phyloP scores from a whole-genome alignment of 169 alveolate genomes.

The Cryptosporidium ubiquitum region DNA sequence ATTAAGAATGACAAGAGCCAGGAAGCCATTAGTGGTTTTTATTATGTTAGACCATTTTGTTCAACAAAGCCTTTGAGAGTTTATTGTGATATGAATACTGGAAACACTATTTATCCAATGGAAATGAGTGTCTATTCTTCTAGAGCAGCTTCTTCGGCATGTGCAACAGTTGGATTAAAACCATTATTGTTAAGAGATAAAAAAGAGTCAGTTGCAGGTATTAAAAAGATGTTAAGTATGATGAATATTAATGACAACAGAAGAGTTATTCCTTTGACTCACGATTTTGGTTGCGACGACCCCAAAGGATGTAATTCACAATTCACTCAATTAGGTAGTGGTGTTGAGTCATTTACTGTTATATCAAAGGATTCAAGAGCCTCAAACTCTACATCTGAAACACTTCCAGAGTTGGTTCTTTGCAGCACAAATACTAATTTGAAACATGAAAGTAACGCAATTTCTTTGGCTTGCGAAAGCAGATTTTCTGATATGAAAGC shows the following conservation, averaged over 20 bases:
- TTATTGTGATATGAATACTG: slow-evolving; percentile 68
- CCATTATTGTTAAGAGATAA: slow-evolving; percentile 62
- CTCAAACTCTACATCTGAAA: slow-evolving; percentile 5
- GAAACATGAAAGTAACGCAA: slow-evolving; percentile 49
- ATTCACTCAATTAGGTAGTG: slow-evolving; percentile 44
- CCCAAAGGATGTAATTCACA: slow-evolving; percentile 27
- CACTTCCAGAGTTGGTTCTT: slow-evolving; percentile 33
- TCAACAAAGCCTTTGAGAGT: slow-evolving; percentile 72
- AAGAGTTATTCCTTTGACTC: slow-evolving; percentile 69
- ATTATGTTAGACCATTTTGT: slow-evolving; percentile 60
- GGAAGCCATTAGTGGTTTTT: slow-evolving; percentile 54
- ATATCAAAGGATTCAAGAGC: neutral
- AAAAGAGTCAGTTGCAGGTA: slow-evolving; percentile 51
- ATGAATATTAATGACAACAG: slow-evolving; percentile 40
- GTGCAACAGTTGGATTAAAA: slow-evolving; percentile 58
- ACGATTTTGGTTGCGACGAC: slow-evolving; percentile 60
- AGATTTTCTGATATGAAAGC: slow-evolving; percentile 60
- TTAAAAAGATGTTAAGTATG: slow-evolving; percentile 47
- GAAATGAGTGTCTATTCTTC: slow-evolving; percentile 46
- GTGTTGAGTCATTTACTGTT: slow-evolving; percentile 12
- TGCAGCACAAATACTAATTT: slow-evolving; percentile 71
- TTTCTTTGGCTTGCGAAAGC: slow-evolving; percentile 38
- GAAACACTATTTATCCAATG: slow-evolving; percentile 68
- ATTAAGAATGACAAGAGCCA: slow-evolving; percentile 42
- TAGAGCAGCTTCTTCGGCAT: slow-evolving; percentile 62